Conservation (phyloP, 306 rosid genomes). For the Vicia sativa region DNA sequence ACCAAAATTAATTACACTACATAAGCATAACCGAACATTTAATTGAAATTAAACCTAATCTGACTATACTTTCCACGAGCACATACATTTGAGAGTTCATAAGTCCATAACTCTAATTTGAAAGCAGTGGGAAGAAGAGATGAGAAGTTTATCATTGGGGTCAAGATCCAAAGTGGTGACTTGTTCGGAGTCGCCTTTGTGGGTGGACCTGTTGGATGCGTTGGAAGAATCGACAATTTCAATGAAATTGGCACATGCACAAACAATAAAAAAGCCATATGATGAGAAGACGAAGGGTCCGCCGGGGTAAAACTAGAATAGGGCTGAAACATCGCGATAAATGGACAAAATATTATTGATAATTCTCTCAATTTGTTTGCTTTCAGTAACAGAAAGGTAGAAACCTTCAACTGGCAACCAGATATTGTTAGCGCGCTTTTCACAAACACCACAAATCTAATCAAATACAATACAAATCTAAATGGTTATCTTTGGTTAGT, state of each 20-base stretch:
- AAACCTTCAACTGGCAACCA: too few relatives aligned
- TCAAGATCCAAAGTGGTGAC: constrained; percentile 72
- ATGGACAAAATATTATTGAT: too few relatives aligned
- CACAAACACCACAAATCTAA: too few relatives aligned
- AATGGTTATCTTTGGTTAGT: too few relatives aligned
- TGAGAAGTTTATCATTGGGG: constrained; percentile 69
- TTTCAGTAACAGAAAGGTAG: too few relatives aligned
- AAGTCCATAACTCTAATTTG: constrained; percentile 90
- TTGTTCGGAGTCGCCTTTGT: constrained; percentile 69
- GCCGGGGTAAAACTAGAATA: constrained; percentile 84
- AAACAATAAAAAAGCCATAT: constrained; percentile 73
- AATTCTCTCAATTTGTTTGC: too few relatives aligned
- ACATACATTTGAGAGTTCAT: constrained; percentile 65
- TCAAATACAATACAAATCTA: too few relatives aligned
- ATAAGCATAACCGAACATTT: neutral
- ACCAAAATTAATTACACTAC: too few relatives aligned
- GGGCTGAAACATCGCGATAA: constrained; percentile 66
- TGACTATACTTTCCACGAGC: constrained; percentile 87
- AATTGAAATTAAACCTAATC: constrained; percentile 10
- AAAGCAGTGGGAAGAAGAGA: constrained; percentile 75
- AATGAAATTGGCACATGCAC: constrained; percentile 76
- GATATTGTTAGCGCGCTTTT: too few relatives aligned
- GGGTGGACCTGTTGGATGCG: constrained; percentile 62
- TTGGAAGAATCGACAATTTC: constrained; percentile 73
- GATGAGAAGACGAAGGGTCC: constrained; percentile 81